A percentile compares a stretch with the other conserved stretches of the same genome.
phyloP scores from a whole-genome alignment of 345 rosid genomes.

The Salix dunnii region DNA sequence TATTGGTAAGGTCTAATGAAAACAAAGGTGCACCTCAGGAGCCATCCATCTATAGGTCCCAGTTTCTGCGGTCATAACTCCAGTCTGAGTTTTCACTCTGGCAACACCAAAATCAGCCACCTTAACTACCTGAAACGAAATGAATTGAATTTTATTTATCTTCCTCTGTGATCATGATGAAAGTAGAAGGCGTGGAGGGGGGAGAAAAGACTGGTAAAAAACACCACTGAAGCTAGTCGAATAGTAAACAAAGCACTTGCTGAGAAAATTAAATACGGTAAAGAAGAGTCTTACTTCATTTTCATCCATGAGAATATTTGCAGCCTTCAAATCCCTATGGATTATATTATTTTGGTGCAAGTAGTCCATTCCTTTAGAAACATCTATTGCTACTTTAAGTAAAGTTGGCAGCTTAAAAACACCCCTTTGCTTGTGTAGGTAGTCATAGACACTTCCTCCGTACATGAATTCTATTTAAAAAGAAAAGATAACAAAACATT shows the following conservation, averaged over 20 bases:
- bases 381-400: slow-evolving; percentile 85
- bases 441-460: slow-evolving; percentile 98
- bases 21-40: slow-evolving; percentile 70
- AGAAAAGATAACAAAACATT: slow-evolving; percentile 1
- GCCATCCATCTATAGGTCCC: slow-evolving; percentile 99
- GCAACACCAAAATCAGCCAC: slow-evolving; percentile 99
- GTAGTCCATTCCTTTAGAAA: slow-evolving; percentile 97
- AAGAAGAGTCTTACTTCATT: slow-evolving; percentile 62
- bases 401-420: slow-evolving; percentile 84
- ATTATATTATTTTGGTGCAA: slow-evolving; percentile 92
- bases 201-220: background rate
- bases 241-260: background rate
- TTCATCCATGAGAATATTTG: slow-evolving; percentile 97
- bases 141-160: background rate
- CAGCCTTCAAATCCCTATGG: slow-evolving; percentile 95
- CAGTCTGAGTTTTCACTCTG: slow-evolving; percentile 82
- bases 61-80: slow-evolving; percentile 99
- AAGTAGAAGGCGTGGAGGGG: background rate
- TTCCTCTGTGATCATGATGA: background rate
- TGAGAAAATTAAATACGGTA: background rate
- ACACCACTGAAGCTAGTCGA: background rate
- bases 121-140: slow-evolving; percentile 67
- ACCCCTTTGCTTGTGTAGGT: slow-evolving; percentile 89
- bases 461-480: slow-evolving; percentile 68
- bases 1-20: background rate